These are phyloP conservation scores for Fagopyrum esculentum DNA, from an alignment of 148 eudicot genomes.

Conservation along the genomic window DNA sequence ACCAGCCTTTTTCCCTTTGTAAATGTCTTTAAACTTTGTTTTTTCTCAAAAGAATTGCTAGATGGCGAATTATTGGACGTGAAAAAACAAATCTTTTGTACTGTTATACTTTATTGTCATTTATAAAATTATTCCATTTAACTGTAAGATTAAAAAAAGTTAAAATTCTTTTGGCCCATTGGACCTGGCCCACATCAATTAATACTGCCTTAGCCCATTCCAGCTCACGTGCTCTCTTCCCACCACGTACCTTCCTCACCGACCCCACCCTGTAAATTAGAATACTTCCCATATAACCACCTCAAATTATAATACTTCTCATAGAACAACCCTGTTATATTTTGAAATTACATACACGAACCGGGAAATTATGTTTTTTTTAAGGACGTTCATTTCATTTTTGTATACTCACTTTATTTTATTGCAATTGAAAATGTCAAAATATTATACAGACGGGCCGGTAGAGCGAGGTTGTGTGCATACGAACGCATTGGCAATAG, in stretches of 20 bases:
- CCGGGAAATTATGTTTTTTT: no score
- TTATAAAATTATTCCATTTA: background rate
- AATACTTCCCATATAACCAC: no score
- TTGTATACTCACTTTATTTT: no score
- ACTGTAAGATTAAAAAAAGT: background rate
- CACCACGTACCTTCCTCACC: slow-evolving; percentile 8
- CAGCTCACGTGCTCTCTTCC: slow-evolving; percentile 13
- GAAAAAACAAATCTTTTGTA: slow-evolving; percentile 5
- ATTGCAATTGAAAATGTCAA: no score
- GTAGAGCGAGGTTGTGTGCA: no score
- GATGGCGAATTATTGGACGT: background rate
- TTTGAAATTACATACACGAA: no score
- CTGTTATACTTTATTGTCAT: background rate
- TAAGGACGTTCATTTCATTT: no score
- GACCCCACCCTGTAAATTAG: slow-evolving; percentile 17
- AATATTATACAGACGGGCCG: no score
- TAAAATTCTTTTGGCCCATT: background rate
- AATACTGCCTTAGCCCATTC: slow-evolving; percentile 8
- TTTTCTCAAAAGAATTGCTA: background rate
- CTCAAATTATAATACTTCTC: no score
- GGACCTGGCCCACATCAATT: slow-evolving; percentile 9
- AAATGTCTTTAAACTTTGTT: background rate
- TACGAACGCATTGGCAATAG: no score
- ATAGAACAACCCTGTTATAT: no score
- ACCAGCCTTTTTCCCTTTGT: background rate